These are phyloP conservation scores for Candida dendrica DNA, from an alignment of 805 yeast species.

Conservation along the genomic window DNA sequence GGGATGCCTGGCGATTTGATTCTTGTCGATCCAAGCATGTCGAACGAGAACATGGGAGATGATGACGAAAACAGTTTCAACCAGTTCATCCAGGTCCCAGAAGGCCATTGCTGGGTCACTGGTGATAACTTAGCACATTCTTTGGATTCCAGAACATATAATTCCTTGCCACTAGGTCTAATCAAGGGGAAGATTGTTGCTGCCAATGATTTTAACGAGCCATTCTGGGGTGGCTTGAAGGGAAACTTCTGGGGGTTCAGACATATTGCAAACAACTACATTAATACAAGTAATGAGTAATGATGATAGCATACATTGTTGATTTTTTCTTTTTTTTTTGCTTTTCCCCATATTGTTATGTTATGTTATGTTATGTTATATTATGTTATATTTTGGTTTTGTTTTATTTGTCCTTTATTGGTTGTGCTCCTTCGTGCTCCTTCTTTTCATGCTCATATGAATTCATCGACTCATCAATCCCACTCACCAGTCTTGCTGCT, in stretches of 20 bases:
- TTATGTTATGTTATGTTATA: no score
- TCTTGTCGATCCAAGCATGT: conserved; percentile 68
- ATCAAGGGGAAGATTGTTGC: conserved; percentile 83
- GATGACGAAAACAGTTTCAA: conserved; percentile 19
- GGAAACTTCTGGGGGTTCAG: conserved; percentile 46
- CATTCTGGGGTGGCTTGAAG: conserved; percentile 29
- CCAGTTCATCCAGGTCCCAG: conserved; percentile 70
- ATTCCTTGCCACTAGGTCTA: conserved; percentile 83
- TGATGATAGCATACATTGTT: not conserved
- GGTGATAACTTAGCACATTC: conserved; percentile 90
- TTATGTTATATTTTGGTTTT: no score
- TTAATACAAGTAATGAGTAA: conserved; percentile 22
- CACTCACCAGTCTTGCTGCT: conserved; percentile 31
- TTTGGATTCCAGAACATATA: conserved; percentile 82
- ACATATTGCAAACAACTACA: conserved; percentile 44
- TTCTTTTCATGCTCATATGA: conserved; percentile 11
- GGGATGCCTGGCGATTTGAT: conserved; percentile 95
- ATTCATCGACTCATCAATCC: conserved; percentile 39
- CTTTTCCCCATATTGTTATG: no score
- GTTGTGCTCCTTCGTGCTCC: no score
- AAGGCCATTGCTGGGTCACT: conserved; percentile 95
- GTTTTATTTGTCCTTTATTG: not conserved
- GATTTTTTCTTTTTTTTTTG: not conserved
- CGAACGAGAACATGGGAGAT: conserved; percentile 14
- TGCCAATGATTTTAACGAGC: conserved; percentile 49